Conservation (phyloP, 2,329 filamentous ascomycete genomes). For the Claviceps spartinae region DNA sequence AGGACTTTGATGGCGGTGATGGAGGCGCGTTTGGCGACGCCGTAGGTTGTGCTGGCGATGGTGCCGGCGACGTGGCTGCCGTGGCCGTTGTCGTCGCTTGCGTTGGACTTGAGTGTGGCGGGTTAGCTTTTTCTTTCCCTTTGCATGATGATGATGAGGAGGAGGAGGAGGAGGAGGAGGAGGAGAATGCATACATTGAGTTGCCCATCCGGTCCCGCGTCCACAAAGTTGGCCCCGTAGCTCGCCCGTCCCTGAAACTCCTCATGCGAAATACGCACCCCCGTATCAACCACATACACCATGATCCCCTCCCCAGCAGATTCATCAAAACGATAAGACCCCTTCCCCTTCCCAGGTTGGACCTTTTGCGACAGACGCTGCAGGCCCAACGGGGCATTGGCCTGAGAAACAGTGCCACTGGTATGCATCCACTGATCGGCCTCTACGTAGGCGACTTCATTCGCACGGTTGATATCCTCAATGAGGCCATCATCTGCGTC, state of each 20-base stretch:
- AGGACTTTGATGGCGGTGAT: constrained; percentile 48
- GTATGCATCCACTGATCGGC: constrained; percentile 35
- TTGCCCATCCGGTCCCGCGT: constrained; percentile 12
- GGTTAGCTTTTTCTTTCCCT: not conserved
- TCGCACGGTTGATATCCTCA: constrained; percentile 31
- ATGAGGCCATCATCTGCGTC: constrained; percentile 39
- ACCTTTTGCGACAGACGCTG: constrained; percentile 35
- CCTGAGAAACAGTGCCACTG: constrained; percentile 33
- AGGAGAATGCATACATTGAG: constrained; percentile 19
- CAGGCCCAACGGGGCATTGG: constrained; percentile 39
- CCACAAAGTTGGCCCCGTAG: constrained; percentile 38
- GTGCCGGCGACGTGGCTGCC: constrained; percentile 52
- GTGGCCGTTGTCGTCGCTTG: constrained; percentile 43
- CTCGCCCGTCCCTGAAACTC: constrained; percentile 43
- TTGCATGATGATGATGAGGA: not conserved
- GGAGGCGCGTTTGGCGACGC: constrained; percentile 44
- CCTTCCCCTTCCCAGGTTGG: constrained; percentile 11
- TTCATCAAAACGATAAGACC: constrained; percentile 33
- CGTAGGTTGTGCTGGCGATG: constrained; percentile 45
- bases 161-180: not conserved
- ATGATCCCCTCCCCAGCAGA: constrained; percentile 42
- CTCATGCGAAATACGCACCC: constrained; percentile 40
- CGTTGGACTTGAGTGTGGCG: not conserved
- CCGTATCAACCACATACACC: constrained; percentile 52
- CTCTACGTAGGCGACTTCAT: constrained; percentile 40